phyloP scores from a whole-genome alignment of 1,284 basidiomycete genomes.

The Cutaneotrichosporon arboriforme region DNA sequence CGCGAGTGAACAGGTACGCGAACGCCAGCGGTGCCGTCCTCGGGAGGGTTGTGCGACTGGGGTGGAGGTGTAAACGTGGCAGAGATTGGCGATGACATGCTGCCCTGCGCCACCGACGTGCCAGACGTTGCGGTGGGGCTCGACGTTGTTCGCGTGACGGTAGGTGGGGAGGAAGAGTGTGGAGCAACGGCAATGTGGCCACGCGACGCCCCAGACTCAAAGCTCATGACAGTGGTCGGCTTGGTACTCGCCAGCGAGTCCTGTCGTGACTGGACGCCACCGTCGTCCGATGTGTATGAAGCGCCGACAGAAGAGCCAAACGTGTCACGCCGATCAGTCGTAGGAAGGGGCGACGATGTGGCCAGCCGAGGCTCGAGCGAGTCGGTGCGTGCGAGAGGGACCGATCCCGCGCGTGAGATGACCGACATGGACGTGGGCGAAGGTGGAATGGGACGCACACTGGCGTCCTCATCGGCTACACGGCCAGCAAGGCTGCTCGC shows the following conservation, averaged over 20 bases:
- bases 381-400: conserved; percentile 6
- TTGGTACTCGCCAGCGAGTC: conserved; percentile 66
- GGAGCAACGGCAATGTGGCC: conserved; percentile 68
- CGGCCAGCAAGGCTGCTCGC: conserved; percentile 4
- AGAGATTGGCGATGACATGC: conserved; percentile 11
- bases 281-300: conserved; percentile 17
- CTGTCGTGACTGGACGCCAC: conserved; percentile 35
- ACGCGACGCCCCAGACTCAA: conserved; percentile 64
- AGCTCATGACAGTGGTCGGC: conserved; percentile 84
- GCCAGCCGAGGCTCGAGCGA: conserved; percentile 5
- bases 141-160: conserved; percentile 5
- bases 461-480: conserved; percentile 85
- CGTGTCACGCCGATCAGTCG: conserved; percentile 6
- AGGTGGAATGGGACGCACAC: conserved; percentile 75
- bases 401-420: conserved; percentile 26
- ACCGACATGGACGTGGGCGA: conserved; percentile 58
- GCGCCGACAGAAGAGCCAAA: conserved; percentile 12
- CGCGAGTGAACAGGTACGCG: conserved; percentile 74
- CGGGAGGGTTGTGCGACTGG: background rate
- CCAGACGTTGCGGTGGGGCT: conserved; percentile 7
- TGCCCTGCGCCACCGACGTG: background rate
- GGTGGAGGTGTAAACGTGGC: conserved; percentile 7
- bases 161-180: background rate
- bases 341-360: background rate
- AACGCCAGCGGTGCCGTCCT: conserved; percentile 1